Conservation (phyloP, 345 rosid genomes). For the Hibiscus mutabilis region DNA sequence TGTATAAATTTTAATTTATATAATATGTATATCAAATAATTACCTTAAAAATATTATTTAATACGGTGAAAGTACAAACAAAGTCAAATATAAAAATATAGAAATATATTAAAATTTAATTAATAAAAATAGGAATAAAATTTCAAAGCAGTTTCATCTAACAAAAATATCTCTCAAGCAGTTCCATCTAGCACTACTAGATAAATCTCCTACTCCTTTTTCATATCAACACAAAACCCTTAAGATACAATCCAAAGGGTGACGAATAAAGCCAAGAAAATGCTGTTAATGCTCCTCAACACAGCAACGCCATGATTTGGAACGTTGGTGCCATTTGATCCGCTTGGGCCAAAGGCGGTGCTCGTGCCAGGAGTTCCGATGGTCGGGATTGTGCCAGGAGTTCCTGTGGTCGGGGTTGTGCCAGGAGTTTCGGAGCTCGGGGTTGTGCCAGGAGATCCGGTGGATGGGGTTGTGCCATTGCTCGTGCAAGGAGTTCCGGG, state of each 20-base stretch:
- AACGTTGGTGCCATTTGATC: conserved; percentile 14
- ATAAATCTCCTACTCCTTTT: not conserved
- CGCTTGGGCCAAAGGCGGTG: conserved; percentile 17
- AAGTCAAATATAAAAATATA: no score
- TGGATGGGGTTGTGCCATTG: not conserved
- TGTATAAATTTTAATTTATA: no score
- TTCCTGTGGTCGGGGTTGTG: conserved; percentile 13
- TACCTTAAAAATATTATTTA: no score
- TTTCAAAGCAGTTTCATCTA: no score
- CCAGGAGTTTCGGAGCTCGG: not conserved
- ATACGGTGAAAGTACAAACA: no score
- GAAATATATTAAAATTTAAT: no score
- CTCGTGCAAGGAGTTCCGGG: not conserved
- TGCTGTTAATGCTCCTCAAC: conserved; percentile 5
- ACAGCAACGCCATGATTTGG: conserved; percentile 16
- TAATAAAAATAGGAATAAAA: no score
- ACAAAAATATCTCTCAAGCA: no score
- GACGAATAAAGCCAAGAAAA: conserved; percentile 9
- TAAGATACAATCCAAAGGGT: conserved; percentile 5
- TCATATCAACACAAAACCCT: conserved; percentile 4
- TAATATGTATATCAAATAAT: no score
- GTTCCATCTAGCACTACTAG: no score
- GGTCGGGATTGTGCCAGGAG: conserved; percentile 15
- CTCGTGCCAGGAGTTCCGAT: conserved; percentile 3
- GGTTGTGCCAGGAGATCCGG: no score